Evolutionary conservation across 2,329 filamentous ascomycete species (phyloP), one percentile per base, ranked within the genome.

Genomic region (Fusarium sp.): DNA sequence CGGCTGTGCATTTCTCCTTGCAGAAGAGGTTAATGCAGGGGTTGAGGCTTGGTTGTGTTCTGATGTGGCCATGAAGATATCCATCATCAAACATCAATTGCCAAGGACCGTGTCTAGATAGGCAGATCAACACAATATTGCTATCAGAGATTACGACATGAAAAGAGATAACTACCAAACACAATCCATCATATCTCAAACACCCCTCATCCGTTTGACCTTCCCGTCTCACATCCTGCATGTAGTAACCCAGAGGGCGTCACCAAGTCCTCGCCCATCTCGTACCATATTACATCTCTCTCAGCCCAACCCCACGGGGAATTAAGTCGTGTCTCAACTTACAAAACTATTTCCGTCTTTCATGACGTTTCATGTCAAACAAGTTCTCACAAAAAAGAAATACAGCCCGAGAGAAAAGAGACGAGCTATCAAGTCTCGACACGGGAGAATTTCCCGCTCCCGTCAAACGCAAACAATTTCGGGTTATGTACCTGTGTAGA

Each of bases 201-300:
- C 43, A 5, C 57, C 59, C 29, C 30, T 60, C 62, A 29, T 68
- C 61, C 62, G 71, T 76, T 74, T 73, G 63, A 45, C 55, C 56
- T 59, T 57, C 18, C 45, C 53, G 69, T 76, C 72, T 40, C 64
- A 76, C 76, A 70, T 77, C 60, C 44, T 69, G 50, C 74, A 68
- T 73, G 70, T 40, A 44, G 76, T 77, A 66, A 59, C 67, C 60
- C 58, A 70, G 53, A 61, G 60, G 59, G 55, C 30, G 47, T 59
- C 56, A 45, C 46, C 56, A 32, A 20, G 34, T 46, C 30, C 38
- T 25, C 42, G 25, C 27, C 29, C 22, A 47, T 22, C 42, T n/a
- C 34, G 22, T n/a, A 50, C 40, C 27, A 25, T 16, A 27, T 20
- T 18, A 40, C 18, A 20, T 30, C 20, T 47, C 38, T 50, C 27